Percentiles rank a stretch among this genome's conserved stretches.
These are phyloP conservation scores for Alternaria atra DNA, from an alignment of 2,329 filamentous ascomycete genomes.

Conservation along the genomic window DNA sequence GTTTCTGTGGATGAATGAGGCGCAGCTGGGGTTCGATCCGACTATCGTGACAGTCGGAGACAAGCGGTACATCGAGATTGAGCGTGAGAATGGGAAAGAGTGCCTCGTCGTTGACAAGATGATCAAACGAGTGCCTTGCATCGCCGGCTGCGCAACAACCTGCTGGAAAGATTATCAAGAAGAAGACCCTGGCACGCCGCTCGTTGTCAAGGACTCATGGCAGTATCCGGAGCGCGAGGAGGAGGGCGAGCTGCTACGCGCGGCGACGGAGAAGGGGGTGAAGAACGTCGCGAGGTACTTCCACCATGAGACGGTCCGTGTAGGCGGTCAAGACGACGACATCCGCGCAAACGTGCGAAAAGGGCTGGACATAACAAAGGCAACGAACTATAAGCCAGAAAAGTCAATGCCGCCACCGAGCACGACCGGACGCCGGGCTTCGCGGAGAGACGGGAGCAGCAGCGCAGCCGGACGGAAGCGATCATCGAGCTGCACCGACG, in stretches of 20 bases:
- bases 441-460: neutral
- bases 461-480: neutral
- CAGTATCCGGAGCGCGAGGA: slow-evolving; percentile 54
- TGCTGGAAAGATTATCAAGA: no score
- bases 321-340: slow-evolving; percentile 8
- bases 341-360: slow-evolving; percentile 16
- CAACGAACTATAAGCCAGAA: neutral
- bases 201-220: slow-evolving; percentile 60
- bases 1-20: neutral
- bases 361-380: slow-evolving; percentile 9
- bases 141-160: no score
- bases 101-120: no score
- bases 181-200: slow-evolving; percentile 24
- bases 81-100: no score
- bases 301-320: slow-evolving; percentile 17
- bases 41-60: neutral
- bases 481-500: neutral
- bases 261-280: slow-evolving; percentile 49
- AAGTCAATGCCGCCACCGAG: neutral
- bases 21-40: neutral
- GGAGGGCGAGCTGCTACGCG: slow-evolving; percentile 53
- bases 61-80: no score
- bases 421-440: neutral
- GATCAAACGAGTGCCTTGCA: no score
- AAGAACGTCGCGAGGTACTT: slow-evolving; percentile 26